Conservation (phyloP, 257 asterid genomes). For the Marsdenia floribunda region DNA sequence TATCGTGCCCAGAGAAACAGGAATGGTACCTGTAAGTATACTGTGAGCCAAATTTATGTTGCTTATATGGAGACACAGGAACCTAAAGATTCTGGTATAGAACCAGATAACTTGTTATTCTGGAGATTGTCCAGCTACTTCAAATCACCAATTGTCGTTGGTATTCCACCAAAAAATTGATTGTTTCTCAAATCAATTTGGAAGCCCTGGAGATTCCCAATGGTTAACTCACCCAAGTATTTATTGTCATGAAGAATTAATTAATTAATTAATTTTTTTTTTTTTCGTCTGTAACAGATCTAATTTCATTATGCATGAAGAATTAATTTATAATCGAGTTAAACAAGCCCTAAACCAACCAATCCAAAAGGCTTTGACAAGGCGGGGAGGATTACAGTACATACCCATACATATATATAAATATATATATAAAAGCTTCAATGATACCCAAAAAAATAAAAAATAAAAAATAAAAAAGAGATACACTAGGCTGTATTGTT, state of each 20-base stretch:
- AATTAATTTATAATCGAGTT: conserved; percentile 22
- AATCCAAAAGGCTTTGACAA: conserved; percentile 16
- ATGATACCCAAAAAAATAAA: too few relatives aligned
- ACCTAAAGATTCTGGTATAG: conserved; percentile 64
- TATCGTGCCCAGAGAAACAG: conserved; percentile 49
- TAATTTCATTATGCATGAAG: too few relatives aligned
- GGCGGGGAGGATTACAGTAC: conserved; percentile 19
- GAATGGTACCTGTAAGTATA: conserved; percentile 53
- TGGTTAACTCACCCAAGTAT: conserved; percentile 54
- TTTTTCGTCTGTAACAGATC: too few relatives aligned
- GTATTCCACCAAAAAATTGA: conserved; percentile 57
- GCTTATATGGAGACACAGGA: conserved; percentile 50
- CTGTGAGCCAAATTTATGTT: conserved; percentile 62
- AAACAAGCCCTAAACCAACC: conserved; percentile 22
- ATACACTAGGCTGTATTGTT: too few relatives aligned
- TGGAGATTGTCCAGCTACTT: conserved; percentile 48
- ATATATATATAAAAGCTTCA: background rate
- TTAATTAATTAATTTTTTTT: too few relatives aligned
- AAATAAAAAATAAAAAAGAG: too few relatives aligned
- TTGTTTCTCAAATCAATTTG: conserved; percentile 48
- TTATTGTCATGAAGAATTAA: conserved; percentile 43
- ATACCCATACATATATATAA: too few relatives aligned
- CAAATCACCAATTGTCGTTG: conserved; percentile 46
- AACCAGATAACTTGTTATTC: conserved; percentile 54
- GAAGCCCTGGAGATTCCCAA: conserved; percentile 42